These are phyloP conservation scores for Cyathus striatus DNA, from an alignment of 768 basidiomycete species.

Conservation along the genomic window DNA sequence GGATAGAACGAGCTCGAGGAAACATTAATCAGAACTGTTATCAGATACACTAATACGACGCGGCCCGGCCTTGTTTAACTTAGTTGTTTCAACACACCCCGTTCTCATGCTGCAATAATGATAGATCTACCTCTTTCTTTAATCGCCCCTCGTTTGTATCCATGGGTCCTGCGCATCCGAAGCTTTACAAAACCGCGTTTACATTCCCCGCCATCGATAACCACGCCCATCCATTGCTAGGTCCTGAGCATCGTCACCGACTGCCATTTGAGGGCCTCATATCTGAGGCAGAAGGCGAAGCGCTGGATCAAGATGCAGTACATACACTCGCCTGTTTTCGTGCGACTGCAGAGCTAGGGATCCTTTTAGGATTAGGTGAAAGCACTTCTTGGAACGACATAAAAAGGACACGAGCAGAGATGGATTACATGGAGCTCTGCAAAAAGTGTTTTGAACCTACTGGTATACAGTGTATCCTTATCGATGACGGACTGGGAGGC, in stretches of 20 bases:
- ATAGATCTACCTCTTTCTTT: neutral
- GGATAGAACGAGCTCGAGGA: neutral
- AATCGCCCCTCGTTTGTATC: neutral
- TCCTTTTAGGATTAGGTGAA: slow-evolving; percentile 39
- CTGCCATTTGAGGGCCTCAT: slow-evolving; percentile 61
- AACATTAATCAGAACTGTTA: slow-evolving; percentile 9
- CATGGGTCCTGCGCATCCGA: slow-evolving; percentile 8
- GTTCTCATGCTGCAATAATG: no score
- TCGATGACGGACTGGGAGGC: slow-evolving; percentile 69
- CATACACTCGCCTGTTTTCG: slow-evolving; percentile 56
- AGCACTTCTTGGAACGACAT: slow-evolving; percentile 53
- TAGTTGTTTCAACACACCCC: no score
- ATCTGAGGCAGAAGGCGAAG: slow-evolving; percentile 57
- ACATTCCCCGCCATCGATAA: slow-evolving; percentile 65
- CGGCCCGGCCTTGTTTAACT: no score
- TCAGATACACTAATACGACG: no score
- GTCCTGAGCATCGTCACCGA: slow-evolving; percentile 32
- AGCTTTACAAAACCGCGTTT: slow-evolving; percentile 23
- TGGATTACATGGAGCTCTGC: slow-evolving; percentile 58
- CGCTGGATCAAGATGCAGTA: slow-evolving; percentile 42
- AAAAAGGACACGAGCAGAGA: slow-evolving; percentile 35
- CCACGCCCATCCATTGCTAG: slow-evolving; percentile 71
- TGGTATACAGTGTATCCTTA: slow-evolving; percentile 61
- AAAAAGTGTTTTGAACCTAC: slow-evolving; percentile 45
- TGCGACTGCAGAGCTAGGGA: slow-evolving; percentile 49